Evolutionary conservation across 1,284 basidiomycete genomes (phyloP), one percentile per base, ranked within the genome.

Genomic region (Microbotryum violaceum): DNA sequence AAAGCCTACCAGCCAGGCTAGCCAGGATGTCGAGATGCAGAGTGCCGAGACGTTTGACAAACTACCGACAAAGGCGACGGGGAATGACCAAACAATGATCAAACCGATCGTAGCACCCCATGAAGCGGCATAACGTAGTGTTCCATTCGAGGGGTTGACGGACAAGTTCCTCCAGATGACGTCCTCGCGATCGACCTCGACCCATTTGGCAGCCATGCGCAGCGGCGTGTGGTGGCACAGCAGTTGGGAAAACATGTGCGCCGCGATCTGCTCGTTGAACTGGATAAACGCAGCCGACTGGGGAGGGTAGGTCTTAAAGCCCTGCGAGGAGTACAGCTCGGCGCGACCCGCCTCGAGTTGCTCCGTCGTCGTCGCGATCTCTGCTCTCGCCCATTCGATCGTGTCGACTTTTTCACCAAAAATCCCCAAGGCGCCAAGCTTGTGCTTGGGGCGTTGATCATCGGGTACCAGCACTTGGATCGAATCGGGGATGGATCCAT

Each of bases 201-300:
- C 79, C 70, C 82, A 85, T 23, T 70, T 62, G 6, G 63, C 60
- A 1, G 63, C 59, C 84, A 91, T 88, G 29, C 84, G 80, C 66
- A 89, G 57, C n/a, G 73, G 73, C 4, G 69, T 64, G 56, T 73
- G 72, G 62, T 74, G 73, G 9, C 67, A 62, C 20, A 73, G 57
- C 57, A 62, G 69, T 63, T 74, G 73, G 21, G 81, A 81, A 1
- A 88, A 89, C 74, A 93, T 79, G 75, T 94, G 90, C n/a, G 90
- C 90, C 1, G 89, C 89, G 68, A 96, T 88, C 78, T 97, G 94
- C 70, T 84, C 82, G 75, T 93, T 85, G 82, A 97, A 98, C 33
- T 90, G 86, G 64, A 98, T 82, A 75, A 98, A 98, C 20, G 73
- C 77, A n/a, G 74, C 73, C 65, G 72, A 73, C 66, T 79, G 73